Evolutionary conservation across 2,329 filamentous ascomycete species (phyloP).

Genomic region (Plectosphaerella sp.): DNA sequence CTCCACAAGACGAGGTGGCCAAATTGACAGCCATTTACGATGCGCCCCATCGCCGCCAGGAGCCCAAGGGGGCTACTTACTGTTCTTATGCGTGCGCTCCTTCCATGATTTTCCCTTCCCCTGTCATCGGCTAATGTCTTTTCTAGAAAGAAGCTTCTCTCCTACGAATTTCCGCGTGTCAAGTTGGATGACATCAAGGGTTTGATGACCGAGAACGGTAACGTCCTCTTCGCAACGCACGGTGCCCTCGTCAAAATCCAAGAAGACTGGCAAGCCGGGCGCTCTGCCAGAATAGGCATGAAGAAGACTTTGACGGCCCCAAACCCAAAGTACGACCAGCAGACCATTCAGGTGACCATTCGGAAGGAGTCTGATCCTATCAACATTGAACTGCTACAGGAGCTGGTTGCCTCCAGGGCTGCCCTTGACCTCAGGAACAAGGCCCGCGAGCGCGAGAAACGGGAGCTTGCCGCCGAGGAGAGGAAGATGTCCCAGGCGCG

Average conservation of each 20-base stretch:
- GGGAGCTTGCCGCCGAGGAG: constrained; percentile 28
- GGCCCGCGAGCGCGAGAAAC: constrained; percentile 14
- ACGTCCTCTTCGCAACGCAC: background rate
- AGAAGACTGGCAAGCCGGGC: background rate
- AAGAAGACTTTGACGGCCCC: constrained; percentile 22
- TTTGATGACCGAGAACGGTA: constrained; percentile 15
- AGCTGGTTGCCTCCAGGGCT: constrained; percentile 31
- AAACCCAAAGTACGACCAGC: constrained; percentile 10
- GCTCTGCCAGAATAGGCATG: constrained; percentile 14
- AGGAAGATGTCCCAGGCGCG: constrained; percentile 36
- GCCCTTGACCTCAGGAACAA: constrained; percentile 19
- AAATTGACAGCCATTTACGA: constrained; percentile 9
- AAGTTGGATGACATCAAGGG: constrained; percentile 19
- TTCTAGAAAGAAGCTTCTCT: constrained; percentile 19
- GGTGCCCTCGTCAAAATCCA: no score
- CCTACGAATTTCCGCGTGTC: constrained; percentile 27
- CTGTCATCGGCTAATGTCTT: background rate
- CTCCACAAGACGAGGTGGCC: constrained; percentile 13
- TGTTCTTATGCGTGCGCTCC: constrained; percentile 5
- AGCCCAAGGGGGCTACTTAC: background rate
- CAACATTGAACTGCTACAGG: constrained; percentile 28
- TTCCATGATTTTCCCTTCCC: background rate
- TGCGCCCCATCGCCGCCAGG: background rate
- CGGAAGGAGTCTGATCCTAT: background rate
- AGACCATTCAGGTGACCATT: constrained; percentile 16